Conservation (phyloP, 2,329 filamentous ascomycete genomes). For the Sarocladiaceae sp. region DNA sequence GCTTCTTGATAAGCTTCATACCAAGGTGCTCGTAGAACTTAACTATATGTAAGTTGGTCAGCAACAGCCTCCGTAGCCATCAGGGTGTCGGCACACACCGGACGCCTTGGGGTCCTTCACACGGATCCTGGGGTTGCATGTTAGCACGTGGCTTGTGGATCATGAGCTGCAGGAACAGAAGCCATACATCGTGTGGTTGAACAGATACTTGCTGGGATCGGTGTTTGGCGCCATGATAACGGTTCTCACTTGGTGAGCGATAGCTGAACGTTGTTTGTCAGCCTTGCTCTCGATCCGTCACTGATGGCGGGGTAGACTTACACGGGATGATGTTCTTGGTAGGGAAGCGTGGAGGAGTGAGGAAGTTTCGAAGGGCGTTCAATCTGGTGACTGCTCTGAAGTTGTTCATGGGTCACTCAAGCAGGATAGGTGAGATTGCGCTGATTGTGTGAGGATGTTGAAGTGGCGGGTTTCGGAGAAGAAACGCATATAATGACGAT, state of each 20-base stretch:
- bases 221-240: slow-evolving; percentile 56
- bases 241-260: slow-evolving; percentile 21
- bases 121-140: slow-evolving; percentile 61
- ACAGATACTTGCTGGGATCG: slow-evolving; percentile 72
- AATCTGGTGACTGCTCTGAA: slow-evolving; percentile 12
- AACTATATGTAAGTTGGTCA: slow-evolving; percentile 40
- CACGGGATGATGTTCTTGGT: background rate
- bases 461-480: background rate
- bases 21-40: slow-evolving; percentile 94
- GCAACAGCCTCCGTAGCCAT: slow-evolving; percentile 8
- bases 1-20: slow-evolving; percentile 76
- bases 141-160: slow-evolving; percentile 12
- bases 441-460: background rate
- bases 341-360: background rate
- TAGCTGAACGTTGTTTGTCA: background rate
- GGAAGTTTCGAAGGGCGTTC: slow-evolving; percentile 10
- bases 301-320: background rate
- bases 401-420: slow-evolving; percentile 12
- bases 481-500: slow-evolving; percentile 7
- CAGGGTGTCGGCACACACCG: slow-evolving; percentile 39
- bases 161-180: background rate
- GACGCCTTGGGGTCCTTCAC: slow-evolving; percentile 90
- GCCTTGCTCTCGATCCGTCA: background rate
- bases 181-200: slow-evolving; percentile 80
- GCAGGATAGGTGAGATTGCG: background rate